Percentiles rank a stretch among this genome's conserved stretches.
These are phyloP conservation scores for Chrysoporthe austroafricana DNA, from an alignment of 2,329 filamentous ascomycete species.

Conservation along the genomic window DNA sequence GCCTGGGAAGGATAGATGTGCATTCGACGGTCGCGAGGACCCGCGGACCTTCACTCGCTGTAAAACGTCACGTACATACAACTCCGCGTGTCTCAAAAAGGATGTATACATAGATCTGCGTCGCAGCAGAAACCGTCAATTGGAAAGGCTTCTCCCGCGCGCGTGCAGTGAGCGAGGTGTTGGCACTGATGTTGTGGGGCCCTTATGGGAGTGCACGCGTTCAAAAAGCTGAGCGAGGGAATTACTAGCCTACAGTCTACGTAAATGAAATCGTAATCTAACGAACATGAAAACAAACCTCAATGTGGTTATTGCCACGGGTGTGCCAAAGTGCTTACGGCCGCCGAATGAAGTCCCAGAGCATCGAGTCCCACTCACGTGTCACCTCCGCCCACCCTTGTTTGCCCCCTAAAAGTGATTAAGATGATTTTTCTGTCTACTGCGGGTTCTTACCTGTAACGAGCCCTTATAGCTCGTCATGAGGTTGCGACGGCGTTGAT, in stretches of 20 bases:
- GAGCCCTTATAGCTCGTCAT: no score
- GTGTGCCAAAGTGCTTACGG: not conserved
- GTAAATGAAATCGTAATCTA: slow-evolving; percentile 28
- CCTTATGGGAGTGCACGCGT: not conserved
- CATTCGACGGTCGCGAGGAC: not conserved
- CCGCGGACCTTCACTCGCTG: slow-evolving; percentile 8
- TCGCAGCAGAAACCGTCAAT: not conserved
- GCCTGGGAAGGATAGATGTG: not conserved
- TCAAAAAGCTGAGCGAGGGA: not conserved
- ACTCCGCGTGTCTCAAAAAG: not conserved
- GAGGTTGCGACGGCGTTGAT: not conserved
- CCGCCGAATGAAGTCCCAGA: not conserved
- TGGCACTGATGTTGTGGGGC: slow-evolving; percentile 7
- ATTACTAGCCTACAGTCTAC: slow-evolving; percentile 11
- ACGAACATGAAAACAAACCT: not conserved
- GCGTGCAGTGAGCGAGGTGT: slow-evolving; percentile 1
- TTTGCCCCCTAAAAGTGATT: no score
- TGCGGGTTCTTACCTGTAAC: no score
- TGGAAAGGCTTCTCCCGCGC: not conserved
- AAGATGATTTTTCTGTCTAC: no score
- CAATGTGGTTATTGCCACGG: not conserved
- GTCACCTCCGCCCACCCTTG: no score
- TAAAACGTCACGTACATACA: slow-evolving; percentile 18
- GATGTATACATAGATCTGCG: not conserved
- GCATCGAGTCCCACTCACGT: no score